phyloP scores from a whole-genome alignment of 495 filamentous ascomycete genomes.

The Staphylotrichum tortipilum region DNA sequence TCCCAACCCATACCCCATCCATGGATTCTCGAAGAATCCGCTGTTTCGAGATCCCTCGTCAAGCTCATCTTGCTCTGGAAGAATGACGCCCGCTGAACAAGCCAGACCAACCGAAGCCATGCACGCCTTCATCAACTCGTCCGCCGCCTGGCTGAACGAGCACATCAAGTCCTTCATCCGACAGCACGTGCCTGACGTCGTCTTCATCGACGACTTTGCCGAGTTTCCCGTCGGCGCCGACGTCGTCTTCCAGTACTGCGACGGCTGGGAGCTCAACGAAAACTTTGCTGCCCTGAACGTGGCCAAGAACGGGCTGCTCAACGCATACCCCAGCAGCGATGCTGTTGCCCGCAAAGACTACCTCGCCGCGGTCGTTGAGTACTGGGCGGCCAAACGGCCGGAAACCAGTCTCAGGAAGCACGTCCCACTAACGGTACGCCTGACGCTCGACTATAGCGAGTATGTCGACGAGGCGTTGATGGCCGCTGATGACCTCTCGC shows the following conservation, averaged over 20 bases:
- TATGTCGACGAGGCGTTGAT: slow-evolving; percentile 70
- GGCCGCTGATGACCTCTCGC: slow-evolving; percentile 58
- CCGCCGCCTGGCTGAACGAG: slow-evolving; percentile 15
- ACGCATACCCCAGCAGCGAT: slow-evolving; percentile 22
- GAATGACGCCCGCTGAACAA: slow-evolving; percentile 4
- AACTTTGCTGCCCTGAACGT: slow-evolving; percentile 17
- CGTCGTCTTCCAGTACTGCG: slow-evolving; percentile 14
- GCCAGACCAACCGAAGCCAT: neutral
- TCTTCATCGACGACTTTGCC: slow-evolving; percentile 10
- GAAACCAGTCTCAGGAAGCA: slow-evolving; percentile 46
- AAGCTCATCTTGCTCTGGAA: slow-evolving; percentile 10
- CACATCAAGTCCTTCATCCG: slow-evolving; percentile 16
- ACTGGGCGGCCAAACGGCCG: slow-evolving; percentile 49
- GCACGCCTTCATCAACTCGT: slow-evolving; percentile 13
- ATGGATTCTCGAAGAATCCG: neutral
- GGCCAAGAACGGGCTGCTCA: slow-evolving; percentile 12
- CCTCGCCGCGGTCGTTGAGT: slow-evolving; percentile 16
- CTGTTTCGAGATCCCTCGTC: slow-evolving; percentile 10
- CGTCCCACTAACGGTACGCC: slow-evolving; percentile 54
- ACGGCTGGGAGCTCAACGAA: slow-evolving; percentile 14
- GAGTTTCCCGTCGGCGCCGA: slow-evolving; percentile 10
- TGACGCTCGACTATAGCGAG: slow-evolving; percentile 73
- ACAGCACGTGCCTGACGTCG: slow-evolving; percentile 11
- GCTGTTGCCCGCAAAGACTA: slow-evolving; percentile 20
- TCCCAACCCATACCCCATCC: neutral